Percentiles rank a stretch among this genome's conserved stretches.
phyloP scores from a whole-genome alignment of 2,329 filamentous ascomycete species.

The Aspergillus caelatus region DNA sequence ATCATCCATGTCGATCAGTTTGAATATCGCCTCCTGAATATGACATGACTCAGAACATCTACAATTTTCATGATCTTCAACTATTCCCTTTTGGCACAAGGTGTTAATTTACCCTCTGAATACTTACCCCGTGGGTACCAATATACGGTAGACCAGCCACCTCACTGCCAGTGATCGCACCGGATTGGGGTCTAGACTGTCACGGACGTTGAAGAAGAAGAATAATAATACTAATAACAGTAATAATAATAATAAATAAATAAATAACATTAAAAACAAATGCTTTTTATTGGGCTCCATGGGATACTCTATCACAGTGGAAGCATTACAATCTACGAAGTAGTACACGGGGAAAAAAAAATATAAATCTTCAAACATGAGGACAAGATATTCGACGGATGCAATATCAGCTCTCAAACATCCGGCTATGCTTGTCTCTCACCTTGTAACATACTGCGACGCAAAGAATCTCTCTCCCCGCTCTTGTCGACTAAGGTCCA shows the following conservation, averaged over 20 bases:
- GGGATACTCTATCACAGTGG: background rate
- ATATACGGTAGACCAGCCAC: background rate
- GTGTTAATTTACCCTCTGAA: background rate
- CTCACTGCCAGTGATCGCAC: background rate
- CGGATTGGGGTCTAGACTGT: background rate
- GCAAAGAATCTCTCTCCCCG: constrained; percentile 19
- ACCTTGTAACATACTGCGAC: background rate
- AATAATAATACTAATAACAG: too few species aligned
- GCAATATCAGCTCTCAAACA: background rate
- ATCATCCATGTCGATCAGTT: background rate
- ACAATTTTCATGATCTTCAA: background rate
- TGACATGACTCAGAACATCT: background rate
- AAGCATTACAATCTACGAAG: background rate
- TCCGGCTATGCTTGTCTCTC: background rate
- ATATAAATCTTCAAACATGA: background rate
- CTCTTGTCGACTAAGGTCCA: constrained; percentile 55
- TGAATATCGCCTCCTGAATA: constrained; percentile 1
- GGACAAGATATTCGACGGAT: background rate
- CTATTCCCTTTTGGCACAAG: background rate
- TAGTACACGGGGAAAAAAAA: too few species aligned
- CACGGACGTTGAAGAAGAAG: background rate
- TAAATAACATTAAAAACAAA: background rate
- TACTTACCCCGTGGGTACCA: background rate
- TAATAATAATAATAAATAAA: background rate
- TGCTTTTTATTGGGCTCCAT: background rate